These are phyloP conservation scores for Yamadazyma siamensis DNA, from an alignment of 1,139 yeast genomes.

Conservation along the genomic window DNA sequence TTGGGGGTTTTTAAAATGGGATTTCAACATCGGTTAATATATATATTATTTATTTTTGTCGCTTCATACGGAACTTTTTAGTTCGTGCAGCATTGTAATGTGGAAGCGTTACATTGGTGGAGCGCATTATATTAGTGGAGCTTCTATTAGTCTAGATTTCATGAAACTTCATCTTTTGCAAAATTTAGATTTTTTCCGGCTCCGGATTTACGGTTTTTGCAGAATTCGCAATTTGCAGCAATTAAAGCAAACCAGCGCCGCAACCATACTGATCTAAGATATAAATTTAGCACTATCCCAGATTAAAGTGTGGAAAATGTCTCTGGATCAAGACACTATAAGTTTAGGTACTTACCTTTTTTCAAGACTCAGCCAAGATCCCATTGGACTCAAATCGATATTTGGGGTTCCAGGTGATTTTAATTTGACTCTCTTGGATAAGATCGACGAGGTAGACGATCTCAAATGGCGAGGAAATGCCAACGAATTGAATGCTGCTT, in stretches of 20 bases:
- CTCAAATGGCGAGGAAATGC: slow-evolving; percentile 70
- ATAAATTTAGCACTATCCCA: too few relatives aligned
- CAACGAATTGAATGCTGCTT: slow-evolving; percentile 70
- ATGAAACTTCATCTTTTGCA: too few relatives aligned
- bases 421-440: slow-evolving; percentile 65
- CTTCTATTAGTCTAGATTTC: too few relatives aligned
- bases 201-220: too few relatives aligned
- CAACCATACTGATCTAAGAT: not conserved
- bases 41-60: not conserved
- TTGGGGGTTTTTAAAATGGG: slow-evolving; percentile 44
- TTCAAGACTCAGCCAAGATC: slow-evolving; percentile 53
- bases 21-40: slow-evolving; percentile 50
- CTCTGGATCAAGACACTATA: slow-evolving; percentile 21
- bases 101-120: too few relatives aligned
- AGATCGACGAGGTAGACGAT: slow-evolving; percentile 57
- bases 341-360: slow-evolving; percentile 61
- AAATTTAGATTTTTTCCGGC: too few relatives aligned
- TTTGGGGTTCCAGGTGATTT: slow-evolving; percentile 83
- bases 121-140: too few relatives aligned
- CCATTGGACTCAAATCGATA: slow-evolving; percentile 57
- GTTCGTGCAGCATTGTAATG: too few relatives aligned
- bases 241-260: not conserved
- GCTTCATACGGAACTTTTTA: too few relatives aligned
- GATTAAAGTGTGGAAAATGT: slow-evolving; percentile 9
- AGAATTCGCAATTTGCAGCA: too few relatives aligned